A percentile compares a stretch with the other conserved stretches of the same genome.
Conservation (phyloP, 139 green algal species). For the Chlamydomonas sp. region DNA sequence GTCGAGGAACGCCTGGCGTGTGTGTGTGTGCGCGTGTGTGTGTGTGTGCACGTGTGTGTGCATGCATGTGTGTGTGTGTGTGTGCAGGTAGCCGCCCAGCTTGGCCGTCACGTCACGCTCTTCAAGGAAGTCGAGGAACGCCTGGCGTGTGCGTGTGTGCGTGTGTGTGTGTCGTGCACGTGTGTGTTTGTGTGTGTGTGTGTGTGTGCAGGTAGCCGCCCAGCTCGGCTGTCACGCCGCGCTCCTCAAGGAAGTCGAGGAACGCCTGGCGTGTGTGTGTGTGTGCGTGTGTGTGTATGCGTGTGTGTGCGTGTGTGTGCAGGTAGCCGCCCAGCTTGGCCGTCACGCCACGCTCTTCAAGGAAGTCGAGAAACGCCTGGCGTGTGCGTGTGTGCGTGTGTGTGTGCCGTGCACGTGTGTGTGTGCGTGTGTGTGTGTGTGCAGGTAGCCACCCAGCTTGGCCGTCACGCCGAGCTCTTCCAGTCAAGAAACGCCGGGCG, state of each 20-base stretch:
- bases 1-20: slow-evolving; percentile 34
- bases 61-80: not conserved
- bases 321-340: slow-evolving; percentile 45
- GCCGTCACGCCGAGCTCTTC: slow-evolving; percentile 54
- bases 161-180: not conserved
- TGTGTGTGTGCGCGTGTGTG: not conserved
- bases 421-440: not conserved
- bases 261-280: slow-evolving; percentile 29
- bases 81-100: not conserved
- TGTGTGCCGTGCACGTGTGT: not conserved
- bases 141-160: not conserved
- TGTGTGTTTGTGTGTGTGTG: not conserved
- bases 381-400: not conserved
- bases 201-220: slow-evolving; percentile 35
- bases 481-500: slow-evolving; percentile 41
- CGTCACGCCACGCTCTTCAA: slow-evolving; percentile 59
- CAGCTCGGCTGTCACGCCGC: slow-evolving; percentile 46
- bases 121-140: not conserved
- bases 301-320: not conserved
- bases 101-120: not conserved
- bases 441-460: slow-evolving; percentile 44
- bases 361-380: slow-evolving; percentile 45
- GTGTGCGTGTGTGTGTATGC: not conserved
- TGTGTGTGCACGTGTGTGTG: not conserved
- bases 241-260: slow-evolving; percentile 56